Percentiles rank a stretch among this genome's conserved stretches.
phyloP scores from a whole-genome alignment of 2,329 filamentous ascomycete genomes.

The Claviceps lovelessii region DNA sequence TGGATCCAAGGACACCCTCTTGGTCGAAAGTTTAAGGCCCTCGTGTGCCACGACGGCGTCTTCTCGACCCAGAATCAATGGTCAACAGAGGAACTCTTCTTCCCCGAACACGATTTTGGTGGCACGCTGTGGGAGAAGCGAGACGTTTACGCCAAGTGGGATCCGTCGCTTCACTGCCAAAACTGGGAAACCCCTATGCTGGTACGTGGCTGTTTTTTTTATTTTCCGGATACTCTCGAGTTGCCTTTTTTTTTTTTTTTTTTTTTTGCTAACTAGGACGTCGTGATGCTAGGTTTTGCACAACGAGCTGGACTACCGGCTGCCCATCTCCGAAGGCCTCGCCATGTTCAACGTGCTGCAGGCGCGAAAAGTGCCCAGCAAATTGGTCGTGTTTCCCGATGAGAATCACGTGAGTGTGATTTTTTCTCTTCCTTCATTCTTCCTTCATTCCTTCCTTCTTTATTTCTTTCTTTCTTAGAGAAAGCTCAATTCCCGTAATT shows the following conservation, averaged over 20 bases:
- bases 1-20: constrained; percentile 84
- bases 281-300: constrained; percentile 48
- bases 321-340: constrained; percentile 73
- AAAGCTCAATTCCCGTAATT: background rate
- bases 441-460: background rate
- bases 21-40: constrained; percentile 70
- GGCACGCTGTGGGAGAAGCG: constrained; percentile 48
- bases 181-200: constrained; percentile 81
- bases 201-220: constrained; percentile 24
- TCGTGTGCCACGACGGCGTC: constrained; percentile 80
- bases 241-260: background rate
- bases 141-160: constrained; percentile 53
- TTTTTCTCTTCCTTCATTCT: too few species aligned
- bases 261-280: background rate
- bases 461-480: background rate
- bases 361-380: constrained; percentile 57
- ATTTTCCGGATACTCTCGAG: background rate
- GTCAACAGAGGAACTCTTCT: constrained; percentile 55
- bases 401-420: constrained; percentile 39
- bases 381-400: constrained; percentile 67
- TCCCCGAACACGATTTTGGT: constrained; percentile 53
- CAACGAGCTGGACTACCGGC: constrained; percentile 75
- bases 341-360: constrained; percentile 79
- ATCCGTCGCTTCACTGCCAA: constrained; percentile 46
- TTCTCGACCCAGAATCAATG: constrained; percentile 58